Evolutionary conservation across 2,329 filamentous ascomycete genomes (phyloP).

Genomic region (Sporothrix globosa): DNA sequence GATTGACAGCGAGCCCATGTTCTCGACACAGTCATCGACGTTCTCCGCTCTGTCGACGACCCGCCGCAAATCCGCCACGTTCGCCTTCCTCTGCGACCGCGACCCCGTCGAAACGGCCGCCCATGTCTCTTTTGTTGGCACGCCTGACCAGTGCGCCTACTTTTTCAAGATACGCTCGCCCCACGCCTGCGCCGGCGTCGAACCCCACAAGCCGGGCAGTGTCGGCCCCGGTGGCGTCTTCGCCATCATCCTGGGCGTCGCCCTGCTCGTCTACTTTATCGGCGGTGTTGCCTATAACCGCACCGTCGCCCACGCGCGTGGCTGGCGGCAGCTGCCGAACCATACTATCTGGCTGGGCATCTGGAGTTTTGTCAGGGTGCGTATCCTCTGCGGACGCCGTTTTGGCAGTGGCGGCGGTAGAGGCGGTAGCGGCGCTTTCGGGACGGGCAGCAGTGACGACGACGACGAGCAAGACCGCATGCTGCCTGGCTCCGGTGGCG

Average conservation of each 20-base stretch:
- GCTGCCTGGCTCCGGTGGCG: constrained; percentile 9
- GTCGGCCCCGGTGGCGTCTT: constrained; percentile 77
- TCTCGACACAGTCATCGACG: constrained; percentile 14
- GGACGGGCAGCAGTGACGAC: neutral
- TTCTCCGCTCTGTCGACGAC: constrained; percentile 28
- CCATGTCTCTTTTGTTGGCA: constrained; percentile 80
- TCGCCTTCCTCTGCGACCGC: constrained; percentile 90
- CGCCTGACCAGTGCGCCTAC: constrained; percentile 90
- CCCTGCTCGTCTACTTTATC: constrained; percentile 83
- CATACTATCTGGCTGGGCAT: constrained; percentile 91
- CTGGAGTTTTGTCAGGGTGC: constrained; percentile 79
- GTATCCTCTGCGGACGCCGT: constrained; percentile 39
- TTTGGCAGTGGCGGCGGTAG: constrained; percentile 9
- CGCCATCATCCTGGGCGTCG: constrained; percentile 76
- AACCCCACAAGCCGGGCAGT: constrained; percentile 72
- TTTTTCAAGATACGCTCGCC: constrained; percentile 90
- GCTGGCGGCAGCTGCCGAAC: constrained; percentile 94
- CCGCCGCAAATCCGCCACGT: constrained; percentile 76
- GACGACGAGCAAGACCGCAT: constrained; percentile 21
- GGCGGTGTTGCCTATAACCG: constrained; percentile 96
- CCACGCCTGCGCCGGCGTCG: constrained; percentile 72
- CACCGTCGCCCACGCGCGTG: constrained; percentile 89
- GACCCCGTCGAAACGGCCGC: constrained; percentile 72
- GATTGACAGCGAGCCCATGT: constrained; percentile 39
- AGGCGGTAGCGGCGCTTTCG: neutral